Conservation (phyloP, 2,329 filamentous ascomycete species). For the Cercospora brassicicola region DNA sequence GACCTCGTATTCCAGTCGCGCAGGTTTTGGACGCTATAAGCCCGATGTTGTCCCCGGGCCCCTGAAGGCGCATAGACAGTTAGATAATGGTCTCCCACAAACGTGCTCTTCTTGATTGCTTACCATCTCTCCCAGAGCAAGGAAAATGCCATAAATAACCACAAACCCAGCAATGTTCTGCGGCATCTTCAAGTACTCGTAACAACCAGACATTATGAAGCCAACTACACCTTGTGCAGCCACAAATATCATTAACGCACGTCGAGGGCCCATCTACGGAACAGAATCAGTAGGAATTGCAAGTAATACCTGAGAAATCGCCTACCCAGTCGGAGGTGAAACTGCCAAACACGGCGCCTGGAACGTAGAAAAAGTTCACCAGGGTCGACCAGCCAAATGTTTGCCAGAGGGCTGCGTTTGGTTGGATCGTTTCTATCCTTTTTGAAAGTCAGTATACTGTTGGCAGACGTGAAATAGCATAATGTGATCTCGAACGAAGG, state of each 20-base stretch:
- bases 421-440: slow-evolving; percentile 57
- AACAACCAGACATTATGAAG: slow-evolving; percentile 84
- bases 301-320: too few relatives aligned
- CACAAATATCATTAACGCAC: slow-evolving; percentile 71
- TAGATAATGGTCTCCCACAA: neutral
- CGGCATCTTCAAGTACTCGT: slow-evolving; percentile 65
- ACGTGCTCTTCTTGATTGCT: neutral
- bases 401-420: slow-evolving; percentile 64
- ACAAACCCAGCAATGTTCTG: slow-evolving; percentile 72
- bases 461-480: neutral
- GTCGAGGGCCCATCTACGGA: slow-evolving; percentile 65
- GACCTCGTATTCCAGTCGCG: slow-evolving; percentile 78
- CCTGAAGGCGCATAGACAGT: slow-evolving; percentile 38
- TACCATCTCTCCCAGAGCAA: slow-evolving; percentile 67
- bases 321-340: slow-evolving; percentile 67
- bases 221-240: slow-evolving; percentile 72
- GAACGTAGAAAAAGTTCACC: slow-evolving; percentile 85
- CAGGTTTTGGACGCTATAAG: slow-evolving; percentile 83
- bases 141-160: slow-evolving; percentile 76
- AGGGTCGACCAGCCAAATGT: slow-evolving; percentile 79
- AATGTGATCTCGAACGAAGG: too few relatives aligned
- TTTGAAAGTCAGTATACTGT: too few relatives aligned
- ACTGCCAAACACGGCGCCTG: slow-evolving; percentile 75
- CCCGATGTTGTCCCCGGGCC: slow-evolving; percentile 89
- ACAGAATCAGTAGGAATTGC: too few relatives aligned